phyloP scores from a whole-genome alignment of 345 rosid species.

The Isatis tinctoria region DNA sequence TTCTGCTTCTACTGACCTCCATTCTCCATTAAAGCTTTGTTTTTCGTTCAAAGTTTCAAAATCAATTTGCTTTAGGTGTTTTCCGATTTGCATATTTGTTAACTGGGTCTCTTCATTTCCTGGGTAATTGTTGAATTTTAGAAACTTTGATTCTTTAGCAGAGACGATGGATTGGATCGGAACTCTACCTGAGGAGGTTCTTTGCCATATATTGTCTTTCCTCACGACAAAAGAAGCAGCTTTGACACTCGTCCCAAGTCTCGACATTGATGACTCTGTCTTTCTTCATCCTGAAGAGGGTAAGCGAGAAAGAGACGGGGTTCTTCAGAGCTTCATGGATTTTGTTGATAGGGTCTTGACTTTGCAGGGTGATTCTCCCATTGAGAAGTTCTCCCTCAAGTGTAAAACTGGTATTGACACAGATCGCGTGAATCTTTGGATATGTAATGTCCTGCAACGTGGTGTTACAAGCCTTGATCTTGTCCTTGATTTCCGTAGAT shows the following conservation, averaged over 20 bases:
- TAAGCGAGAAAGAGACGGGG: background rate
- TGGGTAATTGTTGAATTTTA: too few relatives aligned
- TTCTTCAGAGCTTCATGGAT: background rate
- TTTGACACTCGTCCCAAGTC: background rate
- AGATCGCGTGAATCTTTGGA: background rate
- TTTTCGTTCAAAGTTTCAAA: too few relatives aligned
- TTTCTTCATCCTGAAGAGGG: background rate
- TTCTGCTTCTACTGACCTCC: too few relatives aligned
- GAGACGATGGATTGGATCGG: background rate
- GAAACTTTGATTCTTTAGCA: too few relatives aligned
- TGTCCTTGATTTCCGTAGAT: background rate
- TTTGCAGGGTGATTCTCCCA: background rate
- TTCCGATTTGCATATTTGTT: too few relatives aligned
- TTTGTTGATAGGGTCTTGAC: background rate
- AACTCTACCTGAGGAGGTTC: background rate
- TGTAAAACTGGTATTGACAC: background rate
- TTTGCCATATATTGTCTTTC: background rate
- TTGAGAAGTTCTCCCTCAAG: background rate
- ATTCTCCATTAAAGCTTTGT: too few relatives aligned
- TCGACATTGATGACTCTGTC: conserved; percentile 1
- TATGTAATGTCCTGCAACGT: background rate
- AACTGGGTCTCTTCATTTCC: too few relatives aligned
- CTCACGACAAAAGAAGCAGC: background rate
- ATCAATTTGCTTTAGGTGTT: too few relatives aligned
- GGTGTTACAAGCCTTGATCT: background rate